These are phyloP conservation scores for Betula pendula DNA, from an alignment of 306 rosid genomes.

Conservation along the genomic window DNA sequence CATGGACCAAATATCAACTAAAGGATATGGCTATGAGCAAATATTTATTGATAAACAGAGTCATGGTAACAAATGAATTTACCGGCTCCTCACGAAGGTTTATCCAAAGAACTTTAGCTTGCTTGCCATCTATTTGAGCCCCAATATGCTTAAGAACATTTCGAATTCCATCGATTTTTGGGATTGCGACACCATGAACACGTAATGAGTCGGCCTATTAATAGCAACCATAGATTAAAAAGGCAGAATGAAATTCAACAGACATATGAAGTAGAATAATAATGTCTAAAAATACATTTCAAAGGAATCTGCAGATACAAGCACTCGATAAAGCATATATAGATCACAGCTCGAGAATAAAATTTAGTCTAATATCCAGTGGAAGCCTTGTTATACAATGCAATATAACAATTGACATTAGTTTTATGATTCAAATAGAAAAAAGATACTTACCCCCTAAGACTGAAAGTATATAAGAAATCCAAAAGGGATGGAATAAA, in stretches of 20 bases:
- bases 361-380: background rate
- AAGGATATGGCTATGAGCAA: background rate
- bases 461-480: no score
- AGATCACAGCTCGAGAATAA: background rate
- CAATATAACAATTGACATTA: background rate
- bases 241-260: background rate
- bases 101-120: constrained; percentile 70
- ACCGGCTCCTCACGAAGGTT: constrained; percentile 96
- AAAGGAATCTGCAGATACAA: background rate
- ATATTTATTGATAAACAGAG: background rate
- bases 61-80: constrained; percentile 2
- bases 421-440: background rate
- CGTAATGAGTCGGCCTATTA: constrained; percentile 60
- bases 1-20: background rate
- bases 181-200: constrained; percentile 96
- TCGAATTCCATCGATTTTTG: constrained; percentile 70
- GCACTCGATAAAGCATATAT: background rate
- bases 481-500: no score
- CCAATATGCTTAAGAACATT: constrained; percentile 82
- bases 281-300: background rate
- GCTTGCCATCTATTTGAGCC: constrained; percentile 50
- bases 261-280: background rate
- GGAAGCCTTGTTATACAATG: background rate
- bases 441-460: no score
- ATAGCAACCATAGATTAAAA: background rate